A percentile compares a stretch with the other conserved stretches of the same genome.
Conservation (phyloP, 2,329 filamentous ascomycete genomes). For the Coniella vitis region DNA sequence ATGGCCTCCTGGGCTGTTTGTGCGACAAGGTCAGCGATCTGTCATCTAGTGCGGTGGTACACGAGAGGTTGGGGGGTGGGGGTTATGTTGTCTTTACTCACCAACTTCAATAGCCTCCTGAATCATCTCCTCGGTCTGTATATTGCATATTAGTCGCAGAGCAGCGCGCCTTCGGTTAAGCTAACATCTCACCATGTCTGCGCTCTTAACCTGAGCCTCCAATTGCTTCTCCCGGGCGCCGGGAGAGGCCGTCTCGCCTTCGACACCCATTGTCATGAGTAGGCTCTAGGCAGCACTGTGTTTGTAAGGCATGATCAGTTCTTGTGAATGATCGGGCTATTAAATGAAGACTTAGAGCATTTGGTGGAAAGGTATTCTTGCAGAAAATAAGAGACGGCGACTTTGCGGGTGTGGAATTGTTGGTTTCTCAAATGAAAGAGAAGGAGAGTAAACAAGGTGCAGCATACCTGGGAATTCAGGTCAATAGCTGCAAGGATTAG, state of each 20-base stretch:
- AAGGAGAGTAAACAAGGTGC: neutral
- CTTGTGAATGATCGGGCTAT: neutral
- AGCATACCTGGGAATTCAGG: neutral
- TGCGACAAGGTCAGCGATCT: neutral
- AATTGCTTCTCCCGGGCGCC: constrained; percentile 62
- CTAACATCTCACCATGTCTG: constrained; percentile 76
- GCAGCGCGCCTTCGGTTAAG: neutral
- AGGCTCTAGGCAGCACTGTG: neutral
- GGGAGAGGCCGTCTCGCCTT: constrained; percentile 29
- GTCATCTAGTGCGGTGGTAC: neutral
- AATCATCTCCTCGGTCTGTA: constrained; percentile 93
- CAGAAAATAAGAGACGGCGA: too few species aligned
- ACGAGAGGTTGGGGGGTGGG: neutral
- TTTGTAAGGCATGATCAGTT: neutral
- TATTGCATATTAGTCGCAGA: constrained; percentile 2
- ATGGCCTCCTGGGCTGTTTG: constrained; percentile 53
- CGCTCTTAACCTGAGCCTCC: constrained; percentile 93
- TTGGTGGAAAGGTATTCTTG: too few species aligned
- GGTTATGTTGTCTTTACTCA: constrained; percentile 49
- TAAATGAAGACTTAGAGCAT: too few species aligned
- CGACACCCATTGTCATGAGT: constrained; percentile 8
- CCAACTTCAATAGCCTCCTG: constrained; percentile 91
- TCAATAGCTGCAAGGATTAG: too few species aligned
- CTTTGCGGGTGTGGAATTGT: too few species aligned
- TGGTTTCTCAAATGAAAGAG: too few species aligned